These are phyloP conservation scores for Fomitiporia mediterranea DNA, from an alignment of 1,284 basidiomycete genomes.

Conservation along the genomic window DNA sequence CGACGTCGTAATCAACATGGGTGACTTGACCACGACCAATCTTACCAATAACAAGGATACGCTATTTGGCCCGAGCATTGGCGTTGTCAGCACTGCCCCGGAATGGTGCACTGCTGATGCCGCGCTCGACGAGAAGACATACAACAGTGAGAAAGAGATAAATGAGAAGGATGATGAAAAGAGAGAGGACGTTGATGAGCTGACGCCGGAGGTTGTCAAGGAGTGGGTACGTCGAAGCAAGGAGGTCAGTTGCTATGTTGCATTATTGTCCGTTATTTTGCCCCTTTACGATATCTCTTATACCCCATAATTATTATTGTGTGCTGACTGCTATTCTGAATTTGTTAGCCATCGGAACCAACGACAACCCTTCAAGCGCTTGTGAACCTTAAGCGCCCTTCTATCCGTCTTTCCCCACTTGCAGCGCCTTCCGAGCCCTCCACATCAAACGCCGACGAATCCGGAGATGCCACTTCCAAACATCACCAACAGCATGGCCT, in stretches of 20 bases:
- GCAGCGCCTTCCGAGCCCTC: slow-evolving; percentile 37
- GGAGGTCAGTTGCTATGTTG: slow-evolving; percentile 47
- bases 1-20: slow-evolving; percentile 28
- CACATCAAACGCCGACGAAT: slow-evolving; percentile 36
- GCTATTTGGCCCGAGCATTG: slow-evolving; percentile 71
- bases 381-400: slow-evolving; percentile 87
- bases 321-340: background rate
- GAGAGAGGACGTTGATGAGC: slow-evolving; percentile 48
- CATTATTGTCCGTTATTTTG: background rate
- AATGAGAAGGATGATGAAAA: slow-evolving; percentile 26
- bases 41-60: slow-evolving; percentile 36
- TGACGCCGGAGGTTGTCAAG: slow-evolving; percentile 74
- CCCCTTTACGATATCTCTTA: background rate
- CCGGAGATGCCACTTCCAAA: slow-evolving; percentile 39
- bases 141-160: slow-evolving; percentile 25
- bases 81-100: slow-evolving; percentile 49
- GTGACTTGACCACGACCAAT: slow-evolving; percentile 18
- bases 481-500: slow-evolving; percentile 54
- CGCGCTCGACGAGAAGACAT: slow-evolving; percentile 36
- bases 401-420: slow-evolving; percentile 66
- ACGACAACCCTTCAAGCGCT: slow-evolving; percentile 89
- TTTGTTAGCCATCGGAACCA: slow-evolving; percentile 65
- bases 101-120: slow-evolving; percentile 40
- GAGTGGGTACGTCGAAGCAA: slow-evolving; percentile 82
- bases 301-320: background rate